Conservation (phyloP, 2,329 filamentous ascomycete species). For the Penicillium sp. region DNA sequence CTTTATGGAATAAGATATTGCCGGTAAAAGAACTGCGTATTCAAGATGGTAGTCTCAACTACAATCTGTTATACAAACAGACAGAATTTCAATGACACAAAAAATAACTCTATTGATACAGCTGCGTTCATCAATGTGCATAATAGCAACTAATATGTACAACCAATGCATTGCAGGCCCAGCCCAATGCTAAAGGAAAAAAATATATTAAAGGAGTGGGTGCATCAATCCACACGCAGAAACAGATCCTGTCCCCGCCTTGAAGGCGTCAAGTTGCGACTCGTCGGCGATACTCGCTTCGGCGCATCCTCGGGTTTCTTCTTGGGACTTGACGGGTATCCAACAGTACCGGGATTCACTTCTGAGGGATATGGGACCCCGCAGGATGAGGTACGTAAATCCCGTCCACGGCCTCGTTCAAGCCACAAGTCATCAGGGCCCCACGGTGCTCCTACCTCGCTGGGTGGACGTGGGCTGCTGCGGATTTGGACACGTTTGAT, state of each 20-base stretch:
- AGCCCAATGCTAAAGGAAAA: background rate
- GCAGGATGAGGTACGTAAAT: background rate
- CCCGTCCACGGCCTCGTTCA: conserved; percentile 12
- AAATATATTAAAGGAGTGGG: background rate
- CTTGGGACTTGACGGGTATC: conserved; percentile 23
- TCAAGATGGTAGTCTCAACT: too few species aligned
- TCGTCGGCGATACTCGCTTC: conserved; percentile 18
- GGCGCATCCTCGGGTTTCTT: conserved; percentile 14
- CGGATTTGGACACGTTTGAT: conserved; percentile 34
- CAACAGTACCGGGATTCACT: conserved; percentile 5
- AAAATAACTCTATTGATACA: background rate
- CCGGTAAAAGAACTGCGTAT: too few species aligned
- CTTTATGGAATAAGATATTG: too few species aligned
- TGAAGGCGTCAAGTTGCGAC: conserved; percentile 33
- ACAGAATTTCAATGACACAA: background rate
- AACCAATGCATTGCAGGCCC: background rate
- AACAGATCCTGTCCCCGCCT: conserved; percentile 32
- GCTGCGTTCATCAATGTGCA: background rate
- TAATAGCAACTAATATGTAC: background rate
- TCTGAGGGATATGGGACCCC: conserved; percentile 24
- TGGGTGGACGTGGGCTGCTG: conserved; percentile 27
- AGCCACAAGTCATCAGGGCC: conserved; percentile 33
- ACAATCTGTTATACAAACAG: too few species aligned
- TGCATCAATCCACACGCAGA: conserved; percentile 29
- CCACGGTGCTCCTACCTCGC: conserved; percentile 25